Conservation (phyloP, 2,329 filamentous ascomycete genomes). For the Ophiocordyceps australis region DNA sequence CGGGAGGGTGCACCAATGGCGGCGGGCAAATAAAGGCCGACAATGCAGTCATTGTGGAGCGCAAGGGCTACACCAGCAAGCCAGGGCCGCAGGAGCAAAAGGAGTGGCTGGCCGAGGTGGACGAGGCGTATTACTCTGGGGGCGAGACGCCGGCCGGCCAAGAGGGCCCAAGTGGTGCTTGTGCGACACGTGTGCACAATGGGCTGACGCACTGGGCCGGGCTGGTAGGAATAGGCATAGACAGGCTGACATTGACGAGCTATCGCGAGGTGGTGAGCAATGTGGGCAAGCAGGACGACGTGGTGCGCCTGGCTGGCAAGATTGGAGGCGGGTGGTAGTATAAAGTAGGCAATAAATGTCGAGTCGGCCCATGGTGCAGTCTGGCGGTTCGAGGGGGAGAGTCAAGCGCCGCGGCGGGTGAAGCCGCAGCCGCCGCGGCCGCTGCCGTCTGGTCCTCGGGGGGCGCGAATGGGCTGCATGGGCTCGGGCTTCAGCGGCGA, state of each 20-base stretch:
- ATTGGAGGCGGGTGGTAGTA: constrained; percentile 95
- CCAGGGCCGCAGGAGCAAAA: constrained; percentile 67
- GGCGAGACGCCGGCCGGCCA: constrained; percentile 29
- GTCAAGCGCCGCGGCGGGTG: constrained; percentile 35
- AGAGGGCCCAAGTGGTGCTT: constrained; percentile 1
- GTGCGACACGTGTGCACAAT: constrained; percentile 29
- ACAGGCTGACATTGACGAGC: constrained; percentile 64
- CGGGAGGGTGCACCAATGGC: constrained; percentile 95
- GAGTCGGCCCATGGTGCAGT: constrained; percentile 7
- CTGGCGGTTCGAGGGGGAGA: too few species aligned
- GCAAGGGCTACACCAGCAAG: constrained; percentile 29
- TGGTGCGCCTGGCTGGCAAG: constrained; percentile 76
- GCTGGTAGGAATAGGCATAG: constrained; percentile 50
- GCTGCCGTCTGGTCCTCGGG: constrained; percentile 60
- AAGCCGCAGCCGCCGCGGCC: constrained; percentile 69
- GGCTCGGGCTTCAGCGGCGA: constrained; percentile 36
- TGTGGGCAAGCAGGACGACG: constrained; percentile 72
- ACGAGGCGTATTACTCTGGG: constrained; percentile 79
- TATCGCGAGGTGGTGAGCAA: constrained; percentile 90
- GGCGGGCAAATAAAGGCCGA: constrained; percentile 88
- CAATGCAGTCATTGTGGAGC: constrained; percentile 45
- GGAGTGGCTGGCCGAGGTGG: constrained; percentile 63
- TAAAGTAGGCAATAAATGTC: too few species aligned
- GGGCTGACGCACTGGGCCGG: constrained; percentile 61
- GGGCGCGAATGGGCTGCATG: constrained; percentile 52